Base-by-base conservation (phyloP, 139 green algal species). In the Protoeuglena noctilucae region DNA sequence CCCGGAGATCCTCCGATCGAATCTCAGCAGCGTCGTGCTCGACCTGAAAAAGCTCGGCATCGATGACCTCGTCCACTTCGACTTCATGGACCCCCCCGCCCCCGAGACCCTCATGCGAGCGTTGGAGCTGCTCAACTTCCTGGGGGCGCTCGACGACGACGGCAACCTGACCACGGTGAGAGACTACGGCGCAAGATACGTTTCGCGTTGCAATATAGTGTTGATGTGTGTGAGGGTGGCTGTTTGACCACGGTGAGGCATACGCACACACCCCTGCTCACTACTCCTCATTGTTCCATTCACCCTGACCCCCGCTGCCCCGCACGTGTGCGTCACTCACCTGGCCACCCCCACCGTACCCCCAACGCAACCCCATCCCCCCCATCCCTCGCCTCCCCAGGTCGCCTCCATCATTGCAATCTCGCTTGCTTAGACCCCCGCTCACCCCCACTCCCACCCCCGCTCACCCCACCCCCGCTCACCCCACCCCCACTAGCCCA, bases 31-130 rank as follows among this genome's bases (percentile, higher is more conserved):
- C 1, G 89, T 96, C 40, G 91, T 99, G 57, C 68, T 99, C 61
- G 84, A 95, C 76, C 80, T 99, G 7, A 98, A 99, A 64, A 99
- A 97, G 82, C 81, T 99, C 53, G 92, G 89, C 43, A 95, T 99
- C 31, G 84, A 99, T 50, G 91, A 99, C 71, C 70, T 99, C 66
- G 91, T 94, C 39, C 90, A 98, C 71, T 97, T 97, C 76, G 90
- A 98, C 78, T 97, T 97, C 77, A 96, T 97, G 90, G 91, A 99
- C 70, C 91, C 91, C 16, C 91, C 91, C 26, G 91, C 91, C 1
- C 91, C 91, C 17, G 91, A 99, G 71, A 99, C 91, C 19, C 81
- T 99, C 14, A 99, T 99, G 91, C 72, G 91, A 4, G 91, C 91
- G 6, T 75, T 99, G 65, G 91, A 99, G 81, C 68, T 98, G 70